These are phyloP conservation scores for Talaromyces proteolyticus DNA, from an alignment of 495 filamentous ascomycete genomes.

Conservation along the genomic window DNA sequence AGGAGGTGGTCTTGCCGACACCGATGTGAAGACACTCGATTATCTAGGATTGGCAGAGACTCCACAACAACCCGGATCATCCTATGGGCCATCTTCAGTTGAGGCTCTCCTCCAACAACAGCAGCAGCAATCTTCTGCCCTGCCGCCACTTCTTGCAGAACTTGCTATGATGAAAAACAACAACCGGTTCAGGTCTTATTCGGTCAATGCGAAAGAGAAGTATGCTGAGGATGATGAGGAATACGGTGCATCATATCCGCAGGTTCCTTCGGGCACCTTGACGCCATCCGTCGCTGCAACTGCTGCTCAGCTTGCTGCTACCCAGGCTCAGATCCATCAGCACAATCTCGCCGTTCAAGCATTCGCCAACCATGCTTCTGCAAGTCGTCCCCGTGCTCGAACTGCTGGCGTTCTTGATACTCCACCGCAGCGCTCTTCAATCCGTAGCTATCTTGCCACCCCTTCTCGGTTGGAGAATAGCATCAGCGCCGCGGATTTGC, in stretches of 20 bases:
- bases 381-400: slow-evolving; percentile 78
- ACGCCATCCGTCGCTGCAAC: slow-evolving; percentile 64
- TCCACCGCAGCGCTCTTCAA: slow-evolving; percentile 64
- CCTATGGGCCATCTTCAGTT: slow-evolving; percentile 52
- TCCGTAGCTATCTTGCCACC: slow-evolving; percentile 68
- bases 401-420: slow-evolving; percentile 88
- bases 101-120: slow-evolving; percentile 46
- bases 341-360: slow-evolving; percentile 93
- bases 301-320: slow-evolving; percentile 68
- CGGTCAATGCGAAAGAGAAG: slow-evolving; percentile 97
- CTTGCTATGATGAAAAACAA: slow-evolving; percentile 71
- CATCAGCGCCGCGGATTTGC: slow-evolving; percentile 74
- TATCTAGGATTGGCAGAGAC: slow-evolving; percentile 95
- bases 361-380: slow-evolving; percentile 75
- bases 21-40: slow-evolving; percentile 89
- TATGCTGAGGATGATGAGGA: slow-evolving; percentile 92
- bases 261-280: slow-evolving; percentile 60
- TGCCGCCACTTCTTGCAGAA: slow-evolving; percentile 72
- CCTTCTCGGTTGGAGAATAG: slow-evolving; percentile 80
- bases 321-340: slow-evolving; percentile 84
- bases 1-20: slow-evolving; percentile 77
- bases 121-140: slow-evolving; percentile 46
- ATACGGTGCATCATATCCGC: slow-evolving; percentile 49
- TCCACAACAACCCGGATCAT: slow-evolving; percentile 72
- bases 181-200: slow-evolving; percentile 92